Evolutionary conservation across 2,329 filamentous ascomycete genomes (phyloP), one percentile per base, ranked within the genome.

Genomic region (Aspergillus luchuensis): DNA sequence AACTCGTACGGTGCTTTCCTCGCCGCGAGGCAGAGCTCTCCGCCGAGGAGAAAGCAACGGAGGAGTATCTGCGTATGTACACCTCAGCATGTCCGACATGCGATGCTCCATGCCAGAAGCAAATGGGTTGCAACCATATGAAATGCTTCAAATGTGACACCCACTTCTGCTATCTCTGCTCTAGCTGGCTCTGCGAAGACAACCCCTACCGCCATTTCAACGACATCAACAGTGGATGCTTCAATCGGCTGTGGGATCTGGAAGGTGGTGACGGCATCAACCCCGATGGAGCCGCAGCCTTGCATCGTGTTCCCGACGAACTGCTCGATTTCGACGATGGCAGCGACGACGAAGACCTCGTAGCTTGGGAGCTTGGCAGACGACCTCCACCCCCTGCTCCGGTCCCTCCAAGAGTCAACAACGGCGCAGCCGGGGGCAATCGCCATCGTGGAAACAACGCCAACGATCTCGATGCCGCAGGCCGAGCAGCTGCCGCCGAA

Each of bases 101-200:
- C 78, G 87, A 83, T 30, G 89, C 90, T 1, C 91, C 91, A 0
- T 89, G 89, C 21, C 91, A 97, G 74, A 99, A 99, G 81, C 91
- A 90, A 1, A 88, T 91, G 71, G 95, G 95, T 41, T 99, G 95
- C 82, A 97, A 97, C 76, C 93, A 97, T 77, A 98, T 98, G 92
- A 91, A 89, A 53, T 97, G 94, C 78, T 91, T 89, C 74, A 88
- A 91, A 65, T 99, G 95, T 80, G 84, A 89, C 55, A 90, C 91
- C 2, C 94, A 98, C 75, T 98, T 97, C 74, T 99, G 95, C 79
- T 98, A 98, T 68, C 84, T 98, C 1, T 98, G 95, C 72, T 89
- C 90, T 0, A 84, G 88, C n/a, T 98, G 91, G 90, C 83, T 99
- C 45, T 85, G 89, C 58, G 86, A 90, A 0, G 82, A 80, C 17